These are phyloP conservation scores for Arxiozyma telluris DNA, from an alignment of 1,139 yeast species.

Conservation along the genomic window DNA sequence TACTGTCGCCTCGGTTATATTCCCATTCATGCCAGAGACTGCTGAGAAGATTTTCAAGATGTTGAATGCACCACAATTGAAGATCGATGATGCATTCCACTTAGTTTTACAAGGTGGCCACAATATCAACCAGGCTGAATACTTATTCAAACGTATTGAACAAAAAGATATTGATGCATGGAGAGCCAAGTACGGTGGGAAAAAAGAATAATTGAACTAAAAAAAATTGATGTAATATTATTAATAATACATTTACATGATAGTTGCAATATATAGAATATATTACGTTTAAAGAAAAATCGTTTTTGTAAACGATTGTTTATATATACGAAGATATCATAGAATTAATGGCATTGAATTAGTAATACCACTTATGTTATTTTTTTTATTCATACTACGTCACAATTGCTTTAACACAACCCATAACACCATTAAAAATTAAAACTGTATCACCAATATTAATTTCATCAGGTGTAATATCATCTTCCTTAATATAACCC, in stretches of 20 bases:
- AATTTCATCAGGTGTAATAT: conserved; percentile 39
- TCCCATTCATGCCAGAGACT: conserved; percentile 89
- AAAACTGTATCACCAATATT: conserved; percentile 56
- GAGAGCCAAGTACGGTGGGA: conserved; percentile 78
- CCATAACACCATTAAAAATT: conserved; percentile 75
- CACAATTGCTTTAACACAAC: conserved; percentile 61
- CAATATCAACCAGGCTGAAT: conserved; percentile 83
- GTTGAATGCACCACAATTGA: conserved; percentile 71
- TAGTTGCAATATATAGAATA: neutral
- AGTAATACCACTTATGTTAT: neutral
- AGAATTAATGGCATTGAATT: neutral
- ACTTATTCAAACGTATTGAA: conserved; percentile 85
- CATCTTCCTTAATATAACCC: conserved; percentile 48
- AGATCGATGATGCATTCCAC: conserved; percentile 69
- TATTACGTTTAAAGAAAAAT: no score
- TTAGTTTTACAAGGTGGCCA: conserved; percentile 70
- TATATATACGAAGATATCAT: neutral
- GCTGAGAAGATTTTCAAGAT: conserved; percentile 60
- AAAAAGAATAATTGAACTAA: conserved; percentile 3
- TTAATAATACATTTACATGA: neutral
- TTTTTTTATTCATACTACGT: conserved; percentile 2
- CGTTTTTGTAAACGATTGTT: neutral
- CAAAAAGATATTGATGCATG: conserved; percentile 81
- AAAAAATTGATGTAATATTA: no score
- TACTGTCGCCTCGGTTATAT: conserved; percentile 65